Percentiles rank a stretch among this genome's conserved stretches.
Evolutionary conservation across 441 rosid species (phyloP).

Genomic region (Corymbia calophylla): DNA sequence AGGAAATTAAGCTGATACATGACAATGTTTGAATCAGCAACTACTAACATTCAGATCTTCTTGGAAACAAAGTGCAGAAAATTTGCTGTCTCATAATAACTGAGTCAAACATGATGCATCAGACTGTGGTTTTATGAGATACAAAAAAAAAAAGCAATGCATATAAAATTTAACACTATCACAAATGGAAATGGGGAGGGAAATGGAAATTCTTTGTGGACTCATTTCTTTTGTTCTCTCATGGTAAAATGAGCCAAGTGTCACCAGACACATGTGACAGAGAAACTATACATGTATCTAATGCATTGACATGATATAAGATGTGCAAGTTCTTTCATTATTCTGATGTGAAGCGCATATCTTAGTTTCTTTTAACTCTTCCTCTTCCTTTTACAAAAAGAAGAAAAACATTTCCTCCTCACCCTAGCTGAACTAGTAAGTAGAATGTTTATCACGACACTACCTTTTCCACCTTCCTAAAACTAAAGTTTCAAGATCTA

Average conservation of each 20-base stretch:
- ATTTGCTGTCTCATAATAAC: background rate
- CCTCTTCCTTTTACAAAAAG: background rate
- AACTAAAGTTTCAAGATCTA: background rate
- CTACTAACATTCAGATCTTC: background rate
- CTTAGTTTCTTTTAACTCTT: background rate
- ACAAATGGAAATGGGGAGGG: background rate
- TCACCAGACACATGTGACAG: background rate
- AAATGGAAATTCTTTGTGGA: background rate
- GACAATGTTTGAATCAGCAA: background rate
- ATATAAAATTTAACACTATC: background rate
- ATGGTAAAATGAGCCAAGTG: background rate
- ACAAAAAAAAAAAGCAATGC: background rate
- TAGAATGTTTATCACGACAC: background rate
- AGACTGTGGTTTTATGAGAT: background rate
- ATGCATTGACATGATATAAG: background rate
- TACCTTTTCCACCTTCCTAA: background rate
- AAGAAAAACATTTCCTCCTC: background rate
- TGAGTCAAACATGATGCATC: background rate
- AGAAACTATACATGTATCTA: background rate
- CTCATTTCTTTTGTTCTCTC: background rate
- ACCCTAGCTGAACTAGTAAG: background rate
- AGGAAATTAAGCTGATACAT: background rate
- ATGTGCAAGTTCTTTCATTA: background rate
- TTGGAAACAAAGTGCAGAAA: background rate
- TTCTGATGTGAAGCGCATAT: background rate